phyloP scores from a whole-genome alignment of 306 rosid species.

The Senna tora region DNA sequence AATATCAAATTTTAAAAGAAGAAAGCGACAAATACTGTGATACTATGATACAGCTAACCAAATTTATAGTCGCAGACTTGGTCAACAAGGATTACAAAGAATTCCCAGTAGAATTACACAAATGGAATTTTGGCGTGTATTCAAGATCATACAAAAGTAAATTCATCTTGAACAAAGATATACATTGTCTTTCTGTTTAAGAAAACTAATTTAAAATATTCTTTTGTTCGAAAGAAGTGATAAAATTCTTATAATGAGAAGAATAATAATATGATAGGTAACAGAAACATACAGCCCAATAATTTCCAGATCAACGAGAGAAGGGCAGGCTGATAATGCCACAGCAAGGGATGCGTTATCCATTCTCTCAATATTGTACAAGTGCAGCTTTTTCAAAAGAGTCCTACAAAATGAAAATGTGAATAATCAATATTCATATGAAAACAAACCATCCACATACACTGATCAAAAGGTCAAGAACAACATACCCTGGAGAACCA shows the following conservation, averaged over 20 bases:
- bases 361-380: conserved; percentile 87
- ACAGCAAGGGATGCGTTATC: conserved; percentile 68
- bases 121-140: neutral
- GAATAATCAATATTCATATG: conserved; percentile 4
- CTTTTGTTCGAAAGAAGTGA: conserved; percentile 5
- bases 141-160: conserved; percentile 4
- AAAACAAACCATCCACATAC: conserved; percentile 19
- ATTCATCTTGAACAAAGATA: neutral
- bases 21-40: neutral
- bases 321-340: conserved; percentile 73
- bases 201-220: conserved; percentile 1
- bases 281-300: conserved; percentile 79
- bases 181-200: neutral
- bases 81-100: neutral
- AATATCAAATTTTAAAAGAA: conserved; percentile 3
- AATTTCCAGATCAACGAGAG: conserved; percentile 84
- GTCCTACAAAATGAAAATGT: conserved; percentile 50
- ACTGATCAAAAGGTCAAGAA: conserved; percentile 27
- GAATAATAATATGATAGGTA: conserved; percentile 27
- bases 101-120: neutral
- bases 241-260: conserved; percentile 19
- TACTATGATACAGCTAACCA: neutral
- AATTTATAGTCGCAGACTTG: neutral
- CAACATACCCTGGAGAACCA: conserved; percentile 74
- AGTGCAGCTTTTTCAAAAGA: conserved; percentile 72